Percentiles rank a stretch among this genome's conserved stretches.
Evolutionary conservation across 768 basidiomycete genomes (phyloP).

Genomic region (Russula ochroleuca): DNA sequence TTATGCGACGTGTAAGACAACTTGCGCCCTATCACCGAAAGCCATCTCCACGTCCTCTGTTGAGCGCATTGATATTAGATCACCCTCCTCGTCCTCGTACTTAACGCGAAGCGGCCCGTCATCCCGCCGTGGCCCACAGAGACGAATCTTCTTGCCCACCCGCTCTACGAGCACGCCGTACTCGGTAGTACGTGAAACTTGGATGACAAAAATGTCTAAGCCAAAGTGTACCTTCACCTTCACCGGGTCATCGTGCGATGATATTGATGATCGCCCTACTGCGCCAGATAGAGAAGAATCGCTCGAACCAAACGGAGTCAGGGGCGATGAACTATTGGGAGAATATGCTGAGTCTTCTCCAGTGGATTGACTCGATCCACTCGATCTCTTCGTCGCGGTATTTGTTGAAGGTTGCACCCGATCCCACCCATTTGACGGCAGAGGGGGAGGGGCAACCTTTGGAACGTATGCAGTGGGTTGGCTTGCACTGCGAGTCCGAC

Average conservation of each 20-base stretch:
- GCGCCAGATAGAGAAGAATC: slow-evolving; percentile 69
- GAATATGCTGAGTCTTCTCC: slow-evolving; percentile 80
- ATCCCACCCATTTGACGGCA: slow-evolving; percentile 47
- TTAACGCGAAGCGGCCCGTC: slow-evolving; percentile 81
- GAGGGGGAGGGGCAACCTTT: slow-evolving; percentile 52
- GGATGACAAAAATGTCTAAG: slow-evolving; percentile 93
- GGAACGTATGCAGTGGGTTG: slow-evolving; percentile 70
- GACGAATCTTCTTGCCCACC: slow-evolving; percentile 87
- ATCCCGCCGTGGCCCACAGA: slow-evolving; percentile 78
- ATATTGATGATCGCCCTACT: slow-evolving; percentile 44
- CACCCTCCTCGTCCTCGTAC: slow-evolving; percentile 91
- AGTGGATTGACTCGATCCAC: slow-evolving; percentile 80
- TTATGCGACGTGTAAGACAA: slow-evolving; percentile 77
- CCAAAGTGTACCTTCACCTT: slow-evolving; percentile 94
- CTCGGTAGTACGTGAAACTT: slow-evolving; percentile 74
- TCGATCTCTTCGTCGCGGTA: slow-evolving; percentile 63
- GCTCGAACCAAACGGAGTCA: slow-evolving; percentile 87
- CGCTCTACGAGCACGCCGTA: slow-evolving; percentile 83
- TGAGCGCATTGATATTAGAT: slow-evolving; percentile 80
- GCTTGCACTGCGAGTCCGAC: slow-evolving; percentile 72
- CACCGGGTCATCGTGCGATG: slow-evolving; percentile 58
- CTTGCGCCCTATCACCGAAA: slow-evolving; percentile 83
- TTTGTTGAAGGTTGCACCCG: slow-evolving; percentile 41
- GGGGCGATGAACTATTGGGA: slow-evolving; percentile 79
- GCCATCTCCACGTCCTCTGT: slow-evolving; percentile 95